Base-by-base conservation (phyloP, 2,329 filamentous ascomycete species). In the Nigrospora sphaerica region DNA sequence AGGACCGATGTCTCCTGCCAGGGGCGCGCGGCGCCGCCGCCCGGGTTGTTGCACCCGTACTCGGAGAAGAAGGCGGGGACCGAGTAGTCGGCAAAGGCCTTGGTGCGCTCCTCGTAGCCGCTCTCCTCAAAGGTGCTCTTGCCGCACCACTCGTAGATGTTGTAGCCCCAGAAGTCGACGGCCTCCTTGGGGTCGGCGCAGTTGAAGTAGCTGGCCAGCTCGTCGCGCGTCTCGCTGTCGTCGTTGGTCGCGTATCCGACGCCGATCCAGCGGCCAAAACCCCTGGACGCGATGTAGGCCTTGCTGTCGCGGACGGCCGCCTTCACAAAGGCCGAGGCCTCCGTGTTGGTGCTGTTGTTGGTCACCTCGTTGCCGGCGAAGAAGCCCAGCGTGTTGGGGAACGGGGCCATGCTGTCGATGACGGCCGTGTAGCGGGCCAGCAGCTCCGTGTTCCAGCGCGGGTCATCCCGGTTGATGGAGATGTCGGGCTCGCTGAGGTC, bases 141-240 rank as follows among this genome's bases (percentile, higher is more conserved):
- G 58, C 85, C 85, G 62, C 85, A 89, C 85, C 85, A 89, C 43
- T 85, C 87, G 71, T 88, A 89, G 68, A 88, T 87, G 72, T 88
- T 89, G 78, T 88, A 88, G 42, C 85, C 85, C 80, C 83, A 88
- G 71, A 89, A 88, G 63, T 88, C 85, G 55, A 88, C 86, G 39
- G 78, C 66, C 74, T 48, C 71, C 2, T 66, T 65, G 4, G 66
- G 54, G 51, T 72, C 58, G 40, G 40, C 40, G 60, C 85, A 89
- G 70, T 87, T 81, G 67, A 89, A 86, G 72, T 86, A 89, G 59
- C 81, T 66, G 50, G 81, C 80, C 60, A 88, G 72, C 58, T 81
- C 69, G 49, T 71, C 74, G 65, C 85, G 83, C 54, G 87, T 86
- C 16, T 70, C 69, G 16, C 76, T 72, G 62, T 87, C 83, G 57